These are phyloP conservation scores for Tylopilus felleus DNA, from an alignment of 768 basidiomycete genomes.

Conservation along the genomic window DNA sequence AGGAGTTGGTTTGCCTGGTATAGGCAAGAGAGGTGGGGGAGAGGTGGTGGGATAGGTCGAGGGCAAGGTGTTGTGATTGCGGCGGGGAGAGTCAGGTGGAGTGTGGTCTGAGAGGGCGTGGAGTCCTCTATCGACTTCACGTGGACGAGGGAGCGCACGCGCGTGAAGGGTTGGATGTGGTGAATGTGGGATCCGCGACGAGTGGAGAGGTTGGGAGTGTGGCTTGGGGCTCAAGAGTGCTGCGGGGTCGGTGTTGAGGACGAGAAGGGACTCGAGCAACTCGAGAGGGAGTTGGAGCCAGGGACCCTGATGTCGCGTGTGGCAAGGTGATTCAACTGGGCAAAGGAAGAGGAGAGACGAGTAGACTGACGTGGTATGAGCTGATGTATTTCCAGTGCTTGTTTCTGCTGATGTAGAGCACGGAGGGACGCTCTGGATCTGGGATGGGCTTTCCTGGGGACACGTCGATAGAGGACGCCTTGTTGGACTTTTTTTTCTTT, in stretches of 20 bases:
- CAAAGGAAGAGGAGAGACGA: not conserved
- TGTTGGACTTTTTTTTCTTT: constrained; percentile 54
- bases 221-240: constrained; percentile 50
- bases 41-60: constrained; percentile 30
- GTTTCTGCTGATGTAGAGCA: constrained; percentile 85
- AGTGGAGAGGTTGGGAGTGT: constrained; percentile 36
- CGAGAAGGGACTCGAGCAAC: constrained; percentile 75
- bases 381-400: constrained; percentile 95
- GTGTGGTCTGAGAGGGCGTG: constrained; percentile 34
- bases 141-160: constrained; percentile 24
- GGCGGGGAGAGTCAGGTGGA: constrained; percentile 45
- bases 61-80: constrained; percentile 34
- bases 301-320: constrained; percentile 56
- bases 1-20: constrained; percentile 67
- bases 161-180: not conserved
- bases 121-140: constrained; percentile 44
- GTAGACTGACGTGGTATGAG: constrained; percentile 73
- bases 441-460: constrained; percentile 30
- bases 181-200: constrained; percentile 17
- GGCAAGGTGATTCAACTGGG: not conserved
- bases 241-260: constrained; percentile 73
- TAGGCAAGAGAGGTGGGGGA: constrained; percentile 49
- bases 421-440: constrained; percentile 51
- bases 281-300: constrained; percentile 90
- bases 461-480: constrained; percentile 31